Percentiles rank a stretch among this genome's conserved stretches.
Evolutionary conservation across 352 stramenopile species (phyloP).

Genomic region (Blastocystis sp.): DNA sequence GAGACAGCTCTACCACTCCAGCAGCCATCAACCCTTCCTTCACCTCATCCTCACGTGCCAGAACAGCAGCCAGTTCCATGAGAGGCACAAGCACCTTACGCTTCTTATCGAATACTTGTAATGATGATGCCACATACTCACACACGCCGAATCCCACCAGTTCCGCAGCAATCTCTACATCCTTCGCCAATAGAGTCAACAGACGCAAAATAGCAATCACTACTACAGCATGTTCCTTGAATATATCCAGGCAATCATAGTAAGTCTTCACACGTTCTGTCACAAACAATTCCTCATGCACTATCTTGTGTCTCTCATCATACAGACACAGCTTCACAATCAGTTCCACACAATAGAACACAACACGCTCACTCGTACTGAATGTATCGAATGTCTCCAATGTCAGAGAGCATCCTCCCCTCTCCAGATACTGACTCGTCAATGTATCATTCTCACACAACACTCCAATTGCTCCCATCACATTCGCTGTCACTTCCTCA

Average conservation of each 20-base stretch:
- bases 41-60: not conserved
- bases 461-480: conserved; percentile 8
- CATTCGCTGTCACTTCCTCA: conserved; percentile 51
- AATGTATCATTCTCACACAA: conserved; percentile 19
- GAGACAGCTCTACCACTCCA: conserved; percentile 4
- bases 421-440: not conserved
- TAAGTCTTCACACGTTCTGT: conserved; percentile 4
- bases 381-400: conserved; percentile 25
- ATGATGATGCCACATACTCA: not conserved
- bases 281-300: conserved; percentile 20
- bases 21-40: conserved; percentile 31
- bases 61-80: conserved; percentile 30
- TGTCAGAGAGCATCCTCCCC: conserved; percentile 7
- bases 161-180: not conserved
- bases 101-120: conserved; percentile 9
- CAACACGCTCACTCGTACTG: conserved; percentile 14
- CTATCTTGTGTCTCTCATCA: not conserved
- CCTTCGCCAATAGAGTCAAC: conserved; percentile 52
- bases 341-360: conserved; percentile 51
- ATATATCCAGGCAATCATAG: conserved; percentile 38
- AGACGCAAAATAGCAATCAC: conserved; percentile 32
- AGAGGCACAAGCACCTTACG: conserved; percentile 1
- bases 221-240: not conserved
- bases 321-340: conserved; percentile 54
- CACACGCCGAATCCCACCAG: conserved; percentile 5